Evolutionary conservation across 2,329 filamentous ascomycete species (phyloP), one percentile per base, ranked within the genome.

Genomic region (Fusarium zealandicum): DNA sequence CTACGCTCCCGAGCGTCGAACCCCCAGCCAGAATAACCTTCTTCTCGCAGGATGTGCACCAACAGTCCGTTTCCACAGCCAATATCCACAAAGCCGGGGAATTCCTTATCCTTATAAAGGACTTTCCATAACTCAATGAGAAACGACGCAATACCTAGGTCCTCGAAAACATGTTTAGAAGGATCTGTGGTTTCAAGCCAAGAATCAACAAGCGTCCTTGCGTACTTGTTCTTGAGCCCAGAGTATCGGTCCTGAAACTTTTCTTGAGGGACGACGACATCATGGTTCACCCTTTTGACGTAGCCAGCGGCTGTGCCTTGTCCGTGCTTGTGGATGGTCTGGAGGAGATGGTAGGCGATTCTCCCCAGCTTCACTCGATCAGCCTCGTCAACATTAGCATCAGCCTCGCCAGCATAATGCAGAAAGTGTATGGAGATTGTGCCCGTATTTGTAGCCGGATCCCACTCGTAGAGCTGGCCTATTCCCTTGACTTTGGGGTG

Each of bases 1-100:
- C 91, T 96, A 46, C 95, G 84, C 32, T 77, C 76, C n/a, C 93
- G 82, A 0, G 93, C 95, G 72, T 99, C 95, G 67, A 98, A 96
- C 0, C 95, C 95, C 85, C 89, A 96, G 17, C 95, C 95, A 0
- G 70, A 64, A 72, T 92, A 98, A 10, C 92, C 92, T 74, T 98
- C 93, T 54, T 82, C 77, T 12, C 86, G 81, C 5, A 99, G 82
- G 31, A 99, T 84, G 69, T 96, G 85, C 7, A 96, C 90, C 1
- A 99, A 82, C 4, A 99, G 79, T 1, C 95, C 95, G 69, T 98
- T 99, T 2, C 95, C 95, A 70, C 95, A 98, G 5, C 93, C 95
- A 38, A 99, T 92, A 69, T 99, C 95, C 16, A 97, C 90, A 67
- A 98, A 99, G 1, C 93, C 93, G 0, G 92, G 90, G 65, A 96